Base-by-base conservation (phyloP, 768 basidiomycete species). In the Psilocybe tampanensis region DNA sequence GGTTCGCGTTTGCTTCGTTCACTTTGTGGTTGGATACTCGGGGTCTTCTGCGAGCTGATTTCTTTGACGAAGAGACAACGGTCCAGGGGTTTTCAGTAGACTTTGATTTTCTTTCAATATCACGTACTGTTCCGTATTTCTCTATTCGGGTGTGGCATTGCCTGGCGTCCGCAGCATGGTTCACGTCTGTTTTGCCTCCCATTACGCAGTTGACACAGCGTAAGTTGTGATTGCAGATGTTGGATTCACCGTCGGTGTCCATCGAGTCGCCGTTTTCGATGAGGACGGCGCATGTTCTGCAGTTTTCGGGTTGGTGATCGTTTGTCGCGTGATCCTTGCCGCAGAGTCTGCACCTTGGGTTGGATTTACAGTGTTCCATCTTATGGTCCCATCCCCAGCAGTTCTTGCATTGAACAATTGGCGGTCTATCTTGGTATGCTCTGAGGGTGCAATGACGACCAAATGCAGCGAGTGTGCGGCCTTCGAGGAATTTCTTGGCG, bases 381-480 rank as follows among this genome's bases (percentile, higher is more conserved):
- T 22, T 44, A 42, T 63, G 61, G 51, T 54, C 52, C 7, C 39
- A 54, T 8, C 51, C 36, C 61, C 61, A 63, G 55, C 58, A 63
- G 22, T 63, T 63, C n/a, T 29, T 54, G 55, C 62, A 60, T 34
- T 63, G 62, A 2, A 52, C 21, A 8, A 60, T 55, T 6, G 59
- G 59, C 0, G 62, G 59, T 18, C 59, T 44, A 22, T 63, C 59
- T 47, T 63, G 62, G 52, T 45, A 63, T 3, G 62, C 48, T 15
- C 62, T 47, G 4, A 63, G 50, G 1, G 58, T 47, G 56, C 62
- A 60, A 44, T 57, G 43, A 5, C 59, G 43, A 1, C 61, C 59
- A 36, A 60, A 63, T 2, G 58, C 61, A 2, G 61, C 61, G 0
- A 63, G 47, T 6, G 52, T 32, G 2, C 24, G 23, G 8, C 19